phyloP scores from a whole-genome alignment of 1,139 yeast genomes.

The Diutina scorzettiae region DNA sequence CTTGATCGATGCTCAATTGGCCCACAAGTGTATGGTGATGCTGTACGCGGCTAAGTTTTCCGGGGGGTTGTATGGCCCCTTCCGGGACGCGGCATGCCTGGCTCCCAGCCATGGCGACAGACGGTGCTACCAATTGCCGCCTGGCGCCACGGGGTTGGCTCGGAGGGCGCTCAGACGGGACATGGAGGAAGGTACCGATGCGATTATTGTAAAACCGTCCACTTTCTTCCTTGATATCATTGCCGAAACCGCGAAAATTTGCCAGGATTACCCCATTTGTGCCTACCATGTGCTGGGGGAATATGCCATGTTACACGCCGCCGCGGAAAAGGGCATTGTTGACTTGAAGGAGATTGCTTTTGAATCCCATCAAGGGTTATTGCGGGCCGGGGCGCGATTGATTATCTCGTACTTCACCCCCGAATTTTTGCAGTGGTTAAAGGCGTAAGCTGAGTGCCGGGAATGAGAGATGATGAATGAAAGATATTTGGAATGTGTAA shows the following conservation, averaged over 20 bases:
- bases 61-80: conserved; percentile 91
- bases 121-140: conserved; percentile 85
- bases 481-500: no score
- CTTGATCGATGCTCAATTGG: conserved; percentile 68
- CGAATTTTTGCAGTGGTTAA: conserved; percentile 88
- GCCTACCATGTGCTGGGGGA: conserved; percentile 98
- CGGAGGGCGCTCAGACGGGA: conserved; percentile 84
- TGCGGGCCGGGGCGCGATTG: conserved; percentile 93
- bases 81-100: conserved; percentile 94
- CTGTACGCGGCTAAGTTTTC: conserved; percentile 91
- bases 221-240: conserved; percentile 89
- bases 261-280: conserved; percentile 79
- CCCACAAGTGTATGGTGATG: conserved; percentile 82
- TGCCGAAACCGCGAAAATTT: conserved; percentile 74
- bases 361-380: conserved; percentile 82
- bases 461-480: not conserved
- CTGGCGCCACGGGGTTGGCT: conserved; percentile 88
- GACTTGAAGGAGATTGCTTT: conserved; percentile 85
- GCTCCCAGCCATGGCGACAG: conserved; percentile 87
- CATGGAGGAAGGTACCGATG: conserved; percentile 89
- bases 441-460: conserved; percentile 9
- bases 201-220: conserved; percentile 92
- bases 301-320: conserved; percentile 96
- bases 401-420: conserved; percentile 92
- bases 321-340: conserved; percentile 89